Evolutionary conservation across 768 basidiomycete species (phyloP), one percentile per base, ranked within the genome.

Genomic region (Boletus rufocinnamomeus): DNA sequence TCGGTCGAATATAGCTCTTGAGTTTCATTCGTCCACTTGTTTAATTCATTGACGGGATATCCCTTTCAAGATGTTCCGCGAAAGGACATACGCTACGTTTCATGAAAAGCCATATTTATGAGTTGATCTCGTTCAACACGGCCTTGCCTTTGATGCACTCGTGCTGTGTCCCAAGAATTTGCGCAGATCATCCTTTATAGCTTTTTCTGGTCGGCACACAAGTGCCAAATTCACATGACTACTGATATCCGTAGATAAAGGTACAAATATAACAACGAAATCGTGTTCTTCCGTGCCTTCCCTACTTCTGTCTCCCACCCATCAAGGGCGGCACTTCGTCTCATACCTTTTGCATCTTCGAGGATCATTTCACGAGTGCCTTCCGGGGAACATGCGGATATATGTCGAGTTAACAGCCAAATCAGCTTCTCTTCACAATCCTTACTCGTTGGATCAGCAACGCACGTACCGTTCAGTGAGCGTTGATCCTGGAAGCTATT

Each of bases 361-460:
- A 17, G 19, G 5, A n/a, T n/a, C 25, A 17, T 28, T 57, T 35
- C 25, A 17, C 27, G 54, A 43, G 19, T 43, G 25, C 43, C 25
- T 13, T 41, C 28, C 16, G 8, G 23, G 57, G 46, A 59, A 48
- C 27, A 32, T 37, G 30, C 34, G 32, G 32, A 47, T 38, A 59
- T 37, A 28, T 25, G 40, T 38, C 25, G 27, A 52, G 16, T 40
- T n/a, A 25, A 59, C 30, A 21, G 43, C 30, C 41, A 60, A 61
- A 27, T 34, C 44, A 54, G 21, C 32, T 13, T 40, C 30, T 23
- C 21, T 11, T 27, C 40, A 47, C 37, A 43, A 6, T 38, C 45
- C 61, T 52, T 34, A 32, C 49, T 32, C 46, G 44, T 27, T 44
- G 54, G 44, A 52, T 51, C 52, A 52, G 34, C 44, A 40, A 38